Conservation (phyloP, 2,329 filamentous ascomycete species). For the Magnaporthiopsis poae region DNA sequence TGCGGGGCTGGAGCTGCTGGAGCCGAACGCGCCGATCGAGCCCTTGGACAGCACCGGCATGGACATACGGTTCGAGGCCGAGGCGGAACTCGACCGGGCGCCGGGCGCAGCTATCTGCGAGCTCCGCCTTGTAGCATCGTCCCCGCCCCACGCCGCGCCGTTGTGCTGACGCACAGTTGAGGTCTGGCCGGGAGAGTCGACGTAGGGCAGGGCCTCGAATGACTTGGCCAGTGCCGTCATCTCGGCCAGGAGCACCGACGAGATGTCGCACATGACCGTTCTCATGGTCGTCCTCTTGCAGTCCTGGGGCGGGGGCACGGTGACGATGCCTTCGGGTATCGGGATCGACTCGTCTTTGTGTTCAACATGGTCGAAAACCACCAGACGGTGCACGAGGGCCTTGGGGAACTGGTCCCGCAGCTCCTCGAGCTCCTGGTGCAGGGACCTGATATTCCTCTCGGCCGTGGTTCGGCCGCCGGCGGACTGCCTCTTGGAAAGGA, state of each 20-base stretch:
- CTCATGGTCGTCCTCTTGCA: slow-evolving; percentile 72
- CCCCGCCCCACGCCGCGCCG: slow-evolving; percentile 31
- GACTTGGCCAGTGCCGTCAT: slow-evolving; percentile 65
- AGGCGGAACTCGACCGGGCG: slow-evolving; percentile 45
- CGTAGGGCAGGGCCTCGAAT: slow-evolving; percentile 60
- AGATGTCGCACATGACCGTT: slow-evolving; percentile 70
- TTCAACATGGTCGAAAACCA: slow-evolving; percentile 66
- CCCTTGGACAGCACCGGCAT: slow-evolving; percentile 55
- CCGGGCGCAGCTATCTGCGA: slow-evolving; percentile 41
- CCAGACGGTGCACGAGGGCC: slow-evolving; percentile 64
- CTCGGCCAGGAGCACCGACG: slow-evolving; percentile 62
- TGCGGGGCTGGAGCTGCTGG: slow-evolving; percentile 28
- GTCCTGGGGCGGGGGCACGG: slow-evolving; percentile 57
- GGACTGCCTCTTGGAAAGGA: slow-evolving; percentile 46
- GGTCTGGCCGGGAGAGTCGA: slow-evolving; percentile 63
- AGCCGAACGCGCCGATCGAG: slow-evolving; percentile 29
- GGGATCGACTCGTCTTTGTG: slow-evolving; percentile 38
- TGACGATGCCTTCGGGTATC: slow-evolving; percentile 57
- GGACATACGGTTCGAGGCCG: slow-evolving; percentile 61
- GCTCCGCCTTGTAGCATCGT: slow-evolving; percentile 38
- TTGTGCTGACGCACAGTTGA: slow-evolving; percentile 30
- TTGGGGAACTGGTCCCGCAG: slow-evolving; percentile 65
- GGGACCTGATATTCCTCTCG: slow-evolving; percentile 47
- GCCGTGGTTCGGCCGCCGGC: slow-evolving; percentile 39
- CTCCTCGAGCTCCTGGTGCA: slow-evolving; percentile 60